phyloP scores from a whole-genome alignment of 2,329 filamentous ascomycete genomes.

The Paracoccidioides lutzii region DNA sequence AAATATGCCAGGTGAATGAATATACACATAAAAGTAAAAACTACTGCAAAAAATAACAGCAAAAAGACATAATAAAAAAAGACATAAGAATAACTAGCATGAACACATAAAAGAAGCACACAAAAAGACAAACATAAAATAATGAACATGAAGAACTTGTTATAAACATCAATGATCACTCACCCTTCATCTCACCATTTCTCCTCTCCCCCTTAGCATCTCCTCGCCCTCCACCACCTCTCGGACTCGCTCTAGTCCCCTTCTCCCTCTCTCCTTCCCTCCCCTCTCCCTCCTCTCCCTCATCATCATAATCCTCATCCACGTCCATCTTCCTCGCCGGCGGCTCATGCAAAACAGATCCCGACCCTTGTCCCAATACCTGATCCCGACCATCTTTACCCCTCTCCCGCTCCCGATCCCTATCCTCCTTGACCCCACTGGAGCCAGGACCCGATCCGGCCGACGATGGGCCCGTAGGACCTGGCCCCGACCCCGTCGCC shows the following conservation, averaged over 20 bases:
- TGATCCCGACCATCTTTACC: background rate
- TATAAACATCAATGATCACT: background rate
- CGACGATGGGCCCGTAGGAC: constrained; percentile 36
- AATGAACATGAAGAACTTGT: no score
- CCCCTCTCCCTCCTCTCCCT: constrained; percentile 64
- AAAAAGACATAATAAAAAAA: no score
- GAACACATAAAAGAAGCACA: no score
- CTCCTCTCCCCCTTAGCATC: background rate
- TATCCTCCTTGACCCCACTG: background rate
- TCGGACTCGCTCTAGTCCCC: background rate
- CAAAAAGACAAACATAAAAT: no score
- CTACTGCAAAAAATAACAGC: no score
- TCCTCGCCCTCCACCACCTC: no score
- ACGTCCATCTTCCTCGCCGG: constrained; percentile 93
- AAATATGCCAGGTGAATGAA: no score
- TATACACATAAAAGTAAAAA: no score
- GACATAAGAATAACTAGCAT: no score
- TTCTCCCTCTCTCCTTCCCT: background rate
- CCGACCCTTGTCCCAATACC: constrained; percentile 14
- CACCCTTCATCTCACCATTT: background rate
- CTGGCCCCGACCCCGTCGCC: no score
- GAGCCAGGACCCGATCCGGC: constrained; percentile 23
- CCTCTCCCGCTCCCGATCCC: background rate
- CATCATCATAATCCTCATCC: constrained; percentile 95
- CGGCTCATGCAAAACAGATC: constrained; percentile 53